Percentiles rank a stretch among this genome's conserved stretches.
phyloP scores from a whole-genome alignment of 2,329 filamentous ascomycete genomes.

The Coniochaeta prunicola region DNA sequence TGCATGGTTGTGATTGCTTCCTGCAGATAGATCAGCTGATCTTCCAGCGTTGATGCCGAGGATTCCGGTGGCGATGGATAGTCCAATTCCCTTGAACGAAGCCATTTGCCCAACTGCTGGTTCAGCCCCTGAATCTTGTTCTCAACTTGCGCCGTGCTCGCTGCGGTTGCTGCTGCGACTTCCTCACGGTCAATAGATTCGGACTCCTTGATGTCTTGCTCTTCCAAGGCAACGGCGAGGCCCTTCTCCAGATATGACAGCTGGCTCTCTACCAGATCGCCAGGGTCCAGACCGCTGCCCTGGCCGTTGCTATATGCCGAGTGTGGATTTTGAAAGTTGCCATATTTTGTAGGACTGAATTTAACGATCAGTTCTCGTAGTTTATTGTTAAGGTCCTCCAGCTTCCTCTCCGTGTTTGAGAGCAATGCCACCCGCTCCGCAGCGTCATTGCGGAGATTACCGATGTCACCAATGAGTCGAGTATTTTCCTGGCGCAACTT shows the following conservation, averaged over 20 bases:
- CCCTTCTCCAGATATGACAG: slow-evolving; percentile 66
- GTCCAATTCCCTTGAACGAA: slow-evolving; percentile 38
- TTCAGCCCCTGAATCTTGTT: slow-evolving; percentile 57
- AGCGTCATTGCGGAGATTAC: slow-evolving; percentile 25
- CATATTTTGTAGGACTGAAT: slow-evolving; percentile 49
- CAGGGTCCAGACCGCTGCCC: slow-evolving; percentile 29
- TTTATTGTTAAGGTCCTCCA: slow-evolving; percentile 61
- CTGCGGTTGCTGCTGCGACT: slow-evolving; percentile 13
- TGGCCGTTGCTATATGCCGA: slow-evolving; percentile 12
- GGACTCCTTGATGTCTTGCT: slow-evolving; percentile 36
- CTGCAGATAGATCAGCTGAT: slow-evolving; percentile 64
- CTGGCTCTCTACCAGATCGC: slow-evolving; percentile 45
- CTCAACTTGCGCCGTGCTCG: slow-evolving; percentile 33
- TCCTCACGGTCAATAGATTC: slow-evolving; percentile 16
- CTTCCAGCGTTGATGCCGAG: slow-evolving; percentile 50
- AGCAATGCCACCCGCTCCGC: slow-evolving; percentile 42
- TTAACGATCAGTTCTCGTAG: slow-evolving; percentile 60
- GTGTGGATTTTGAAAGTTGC: slow-evolving; percentile 34
- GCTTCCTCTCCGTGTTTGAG: slow-evolving; percentile 53
- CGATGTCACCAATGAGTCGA: slow-evolving; percentile 24
- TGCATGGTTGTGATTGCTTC: slow-evolving; percentile 47
- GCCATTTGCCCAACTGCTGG: slow-evolving; percentile 52
- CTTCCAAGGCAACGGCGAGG: slow-evolving; percentile 51
- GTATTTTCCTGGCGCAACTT: slow-evolving; percentile 21
- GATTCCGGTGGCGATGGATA: slow-evolving; percentile 52